Percentiles rank a stretch among this genome's conserved stretches.
Evolutionary conservation across 2,329 filamentous ascomycete genomes (phyloP).

Genomic region (Scorias spongiosa): DNA sequence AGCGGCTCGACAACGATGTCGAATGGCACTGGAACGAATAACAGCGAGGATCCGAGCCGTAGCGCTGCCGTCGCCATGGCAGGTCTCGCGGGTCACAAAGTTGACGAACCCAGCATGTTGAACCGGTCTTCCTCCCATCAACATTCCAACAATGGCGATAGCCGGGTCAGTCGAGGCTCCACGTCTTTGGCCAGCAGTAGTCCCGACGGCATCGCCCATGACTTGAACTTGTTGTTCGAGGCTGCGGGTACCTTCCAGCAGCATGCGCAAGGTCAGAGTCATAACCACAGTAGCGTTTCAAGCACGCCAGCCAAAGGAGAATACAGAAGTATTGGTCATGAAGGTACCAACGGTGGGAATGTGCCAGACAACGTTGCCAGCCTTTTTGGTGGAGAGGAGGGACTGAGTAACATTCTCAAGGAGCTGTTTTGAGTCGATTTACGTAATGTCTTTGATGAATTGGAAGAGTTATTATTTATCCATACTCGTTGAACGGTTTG

Average conservation of each 20-base stretch:
- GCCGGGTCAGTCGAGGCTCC: slow-evolving; percentile 6
- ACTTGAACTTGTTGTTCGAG: slow-evolving; percentile 48
- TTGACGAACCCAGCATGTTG: slow-evolving; percentile 41
- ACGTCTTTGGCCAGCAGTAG: slow-evolving; percentile 30
- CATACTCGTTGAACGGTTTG: too few species aligned
- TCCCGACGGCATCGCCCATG: slow-evolving; percentile 47
- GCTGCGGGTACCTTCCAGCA: slow-evolving; percentile 38
- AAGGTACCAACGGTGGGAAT: slow-evolving; percentile 4
- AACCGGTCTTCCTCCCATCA: not conserved
- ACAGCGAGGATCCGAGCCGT: slow-evolving; percentile 40
- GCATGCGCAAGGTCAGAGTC: not conserved
- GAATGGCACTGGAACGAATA: slow-evolving; percentile 1
- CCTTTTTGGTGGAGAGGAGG: slow-evolving; percentile 41
- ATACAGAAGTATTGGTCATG: not conserved
- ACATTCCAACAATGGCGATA: slow-evolving; percentile 1
- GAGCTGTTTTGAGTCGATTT: slow-evolving; percentile 35
- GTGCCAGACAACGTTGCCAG: slow-evolving; percentile 16
- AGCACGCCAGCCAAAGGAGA: not conserved
- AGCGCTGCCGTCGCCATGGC: slow-evolving; percentile 51
- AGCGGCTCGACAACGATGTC: not conserved
- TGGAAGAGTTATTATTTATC: too few species aligned
- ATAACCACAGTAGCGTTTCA: not conserved
- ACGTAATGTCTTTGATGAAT: too few species aligned
- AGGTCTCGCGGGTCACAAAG: slow-evolving; percentile 45
- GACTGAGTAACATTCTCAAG: slow-evolving; percentile 42